phyloP scores from a whole-genome alignment of 1,139 yeast species.

The Suhomyces kunorum region DNA sequence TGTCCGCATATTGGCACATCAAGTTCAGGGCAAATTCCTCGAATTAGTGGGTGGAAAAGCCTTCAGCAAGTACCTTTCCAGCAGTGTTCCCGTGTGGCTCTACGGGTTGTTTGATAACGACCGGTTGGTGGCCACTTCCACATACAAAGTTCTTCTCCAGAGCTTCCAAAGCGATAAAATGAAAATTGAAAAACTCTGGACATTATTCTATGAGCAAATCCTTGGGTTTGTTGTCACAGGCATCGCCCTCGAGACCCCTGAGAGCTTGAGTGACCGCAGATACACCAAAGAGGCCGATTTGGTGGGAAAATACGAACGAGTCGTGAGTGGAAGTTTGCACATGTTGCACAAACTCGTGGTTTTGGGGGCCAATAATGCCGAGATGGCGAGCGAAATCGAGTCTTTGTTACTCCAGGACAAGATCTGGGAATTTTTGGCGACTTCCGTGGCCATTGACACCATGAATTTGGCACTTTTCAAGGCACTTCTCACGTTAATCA shows the following conservation, averaged over 20 bases:
- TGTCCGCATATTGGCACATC: conserved; percentile 64
- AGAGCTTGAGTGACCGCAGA: conserved; percentile 74
- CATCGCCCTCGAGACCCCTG: conserved; percentile 56
- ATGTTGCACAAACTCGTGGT: conserved; percentile 47
- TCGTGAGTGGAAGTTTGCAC: conserved; percentile 53
- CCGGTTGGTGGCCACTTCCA: conserved; percentile 53
- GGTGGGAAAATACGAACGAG: conserved; percentile 62
- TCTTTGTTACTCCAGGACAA: conserved; percentile 40
- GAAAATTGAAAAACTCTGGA: conserved; percentile 63
- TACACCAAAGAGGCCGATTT: conserved; percentile 69
- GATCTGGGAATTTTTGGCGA: conserved; percentile 45
- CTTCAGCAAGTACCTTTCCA: conserved; percentile 62
- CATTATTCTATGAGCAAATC: conserved; percentile 55
- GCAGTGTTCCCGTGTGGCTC: conserved; percentile 72
- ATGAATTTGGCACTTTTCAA: conserved; percentile 51
- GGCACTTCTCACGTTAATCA: conserved; percentile 39
- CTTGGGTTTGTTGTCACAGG: conserved; percentile 56
- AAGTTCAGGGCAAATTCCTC: conserved; percentile 54
- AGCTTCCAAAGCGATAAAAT: conserved; percentile 61
- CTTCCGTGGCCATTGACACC: conserved; percentile 25
- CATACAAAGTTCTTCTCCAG: conserved; percentile 47
- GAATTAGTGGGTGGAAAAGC: conserved; percentile 61
- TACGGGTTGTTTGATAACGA: conserved; percentile 74
- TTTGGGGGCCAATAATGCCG: conserved; percentile 15
- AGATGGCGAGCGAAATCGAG: conserved; percentile 19